phyloP scores from a whole-genome alignment of 106 monocot species.

The Dendrobium huoshanense region DNA sequence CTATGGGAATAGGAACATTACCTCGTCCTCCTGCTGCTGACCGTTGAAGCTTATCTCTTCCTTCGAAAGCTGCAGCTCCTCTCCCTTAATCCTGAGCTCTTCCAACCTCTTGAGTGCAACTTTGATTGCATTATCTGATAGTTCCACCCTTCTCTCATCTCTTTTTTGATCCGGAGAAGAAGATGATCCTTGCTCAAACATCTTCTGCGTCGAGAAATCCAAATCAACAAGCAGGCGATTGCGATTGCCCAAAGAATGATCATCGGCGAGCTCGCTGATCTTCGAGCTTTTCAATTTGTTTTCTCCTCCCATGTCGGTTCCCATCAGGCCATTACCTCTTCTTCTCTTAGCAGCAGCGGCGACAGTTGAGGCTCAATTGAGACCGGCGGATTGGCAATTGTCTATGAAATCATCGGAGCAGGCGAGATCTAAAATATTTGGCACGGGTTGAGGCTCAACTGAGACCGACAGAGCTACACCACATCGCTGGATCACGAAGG shows the following conservation, averaged over 20 bases:
- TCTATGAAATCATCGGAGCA: no score
- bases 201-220: background rate
- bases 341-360: no score
- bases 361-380: no score
- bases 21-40: conserved; percentile 22
- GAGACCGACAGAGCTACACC: no score
- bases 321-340: no score
- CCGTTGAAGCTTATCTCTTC: conserved; percentile 14
- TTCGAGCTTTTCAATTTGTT: background rate
- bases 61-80: conserved; percentile 1
- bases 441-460: no score
- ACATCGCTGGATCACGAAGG: no score
- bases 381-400: no score
- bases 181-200: background rate
- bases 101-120: conserved; percentile 14
- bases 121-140: background rate
- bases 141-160: background rate
- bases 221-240: background rate
- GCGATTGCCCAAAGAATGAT: background rate
- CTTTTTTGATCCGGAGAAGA: background rate
- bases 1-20: background rate
- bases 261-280: background rate
- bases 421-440: no score
- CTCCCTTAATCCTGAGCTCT: background rate
- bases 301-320: background rate